These are phyloP conservation scores for Leptomonas pyrrhocoris DNA, from an alignment of 208 protist species.

Conservation along the genomic window DNA sequence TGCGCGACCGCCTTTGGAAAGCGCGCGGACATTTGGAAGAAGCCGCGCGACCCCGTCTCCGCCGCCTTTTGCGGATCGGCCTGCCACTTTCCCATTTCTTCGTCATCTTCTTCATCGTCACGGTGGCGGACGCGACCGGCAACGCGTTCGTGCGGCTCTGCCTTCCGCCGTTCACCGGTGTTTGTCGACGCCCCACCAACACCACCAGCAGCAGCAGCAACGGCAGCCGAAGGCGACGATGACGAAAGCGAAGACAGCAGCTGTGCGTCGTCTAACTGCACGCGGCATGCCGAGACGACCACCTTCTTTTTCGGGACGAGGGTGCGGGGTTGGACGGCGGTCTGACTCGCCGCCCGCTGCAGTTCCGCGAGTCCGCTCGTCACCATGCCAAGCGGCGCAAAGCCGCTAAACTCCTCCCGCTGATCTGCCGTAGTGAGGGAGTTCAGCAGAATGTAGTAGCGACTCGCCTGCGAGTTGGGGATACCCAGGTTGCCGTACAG, in stretches of 20 bases:
- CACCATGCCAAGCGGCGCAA: constrained; percentile 64
- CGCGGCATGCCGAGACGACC: constrained; percentile 37
- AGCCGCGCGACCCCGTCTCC: constrained; percentile 18
- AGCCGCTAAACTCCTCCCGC: constrained; percentile 41
- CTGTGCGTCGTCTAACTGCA: constrained; percentile 44
- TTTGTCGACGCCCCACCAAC: background rate
- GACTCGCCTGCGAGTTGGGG: constrained; percentile 71
- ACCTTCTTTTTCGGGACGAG: constrained; percentile 59
- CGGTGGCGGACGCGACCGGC: constrained; percentile 60
- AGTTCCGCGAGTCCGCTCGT: constrained; percentile 58
- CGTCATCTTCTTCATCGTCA: constrained; percentile 58
- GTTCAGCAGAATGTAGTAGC: constrained; percentile 75
- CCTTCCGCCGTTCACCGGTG: background rate
- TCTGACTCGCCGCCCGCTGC: constrained; percentile 29
- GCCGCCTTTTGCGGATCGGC: background rate
- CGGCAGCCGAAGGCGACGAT: background rate
- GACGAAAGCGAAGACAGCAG: constrained; percentile 6
- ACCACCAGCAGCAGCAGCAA: too few relatives aligned
- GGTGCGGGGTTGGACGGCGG: constrained; percentile 67
- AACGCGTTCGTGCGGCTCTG: constrained; percentile 32
- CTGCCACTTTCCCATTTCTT: background rate
- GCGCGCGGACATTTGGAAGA: constrained; percentile 52
- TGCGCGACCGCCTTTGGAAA: constrained; percentile 33
- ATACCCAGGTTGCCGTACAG: constrained; percentile 71
- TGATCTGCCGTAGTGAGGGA: constrained; percentile 36